phyloP scores from a whole-genome alignment of 1,284 basidiomycete species.

The Malassezia brasiliensis region DNA sequence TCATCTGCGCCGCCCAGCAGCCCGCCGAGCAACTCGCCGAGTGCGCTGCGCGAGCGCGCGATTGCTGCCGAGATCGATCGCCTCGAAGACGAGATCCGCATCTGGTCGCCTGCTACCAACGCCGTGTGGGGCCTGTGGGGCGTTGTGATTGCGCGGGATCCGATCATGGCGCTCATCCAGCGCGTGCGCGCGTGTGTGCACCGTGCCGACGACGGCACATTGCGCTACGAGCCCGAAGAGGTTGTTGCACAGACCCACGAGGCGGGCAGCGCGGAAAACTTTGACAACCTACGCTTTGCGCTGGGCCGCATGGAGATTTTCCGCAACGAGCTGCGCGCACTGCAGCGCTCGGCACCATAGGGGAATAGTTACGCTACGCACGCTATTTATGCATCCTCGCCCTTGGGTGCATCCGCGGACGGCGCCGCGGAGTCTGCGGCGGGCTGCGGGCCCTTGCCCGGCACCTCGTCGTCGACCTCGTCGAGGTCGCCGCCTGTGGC shows the following conservation, averaged over 20 bases:
- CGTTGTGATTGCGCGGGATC: slow-evolving; percentile 37
- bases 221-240: neutral
- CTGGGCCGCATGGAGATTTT: slow-evolving; percentile 41
- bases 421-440: slow-evolving; percentile 25
- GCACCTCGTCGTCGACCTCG: slow-evolving; percentile 64
- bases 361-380: too few species aligned
- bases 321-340: slow-evolving; percentile 24
- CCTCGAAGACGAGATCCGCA: slow-evolving; percentile 35
- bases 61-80: slow-evolving; percentile 39
- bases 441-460: neutral
- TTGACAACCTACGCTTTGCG: slow-evolving; percentile 41
- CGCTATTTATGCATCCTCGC: neutral
- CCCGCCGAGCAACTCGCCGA: slow-evolving; percentile 16
- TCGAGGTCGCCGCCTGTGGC: slow-evolving; percentile 60
- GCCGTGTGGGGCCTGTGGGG: slow-evolving; percentile 47
- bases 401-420: neutral
- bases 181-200: neutral
- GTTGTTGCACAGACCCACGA: neutral
- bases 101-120: slow-evolving; percentile 41
- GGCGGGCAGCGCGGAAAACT: slow-evolving; percentile 23
- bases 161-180: slow-evolving; percentile 26
- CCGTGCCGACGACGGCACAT: neutral
- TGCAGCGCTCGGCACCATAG: slow-evolving; percentile 8
- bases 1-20: slow-evolving; percentile 1
- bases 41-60: slow-evolving; percentile 24